These are phyloP conservation scores for Allium fistulosum DNA, from an alignment of 106 monocot species.

Conservation along the genomic window DNA sequence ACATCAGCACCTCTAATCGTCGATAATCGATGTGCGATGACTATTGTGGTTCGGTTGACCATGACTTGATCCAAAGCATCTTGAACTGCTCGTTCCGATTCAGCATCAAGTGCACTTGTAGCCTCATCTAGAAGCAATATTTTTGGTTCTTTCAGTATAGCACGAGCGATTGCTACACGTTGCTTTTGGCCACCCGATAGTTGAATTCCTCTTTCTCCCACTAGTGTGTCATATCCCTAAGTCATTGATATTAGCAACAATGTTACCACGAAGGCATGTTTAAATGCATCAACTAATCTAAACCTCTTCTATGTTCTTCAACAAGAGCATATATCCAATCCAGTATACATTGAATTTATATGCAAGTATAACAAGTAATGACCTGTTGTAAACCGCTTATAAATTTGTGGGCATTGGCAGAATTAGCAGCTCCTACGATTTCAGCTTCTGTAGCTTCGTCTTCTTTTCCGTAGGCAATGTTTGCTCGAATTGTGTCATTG, in stretches of 20 bases:
- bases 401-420: constrained; percentile 17
- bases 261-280: too few species aligned
- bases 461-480: constrained; percentile 20
- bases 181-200: constrained; percentile 18
- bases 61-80: constrained; percentile 12
- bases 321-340: not conserved
- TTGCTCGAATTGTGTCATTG: constrained; percentile 23
- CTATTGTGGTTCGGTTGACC: constrained; percentile 7
- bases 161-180: constrained; percentile 14
- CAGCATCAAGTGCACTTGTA: constrained; percentile 5
- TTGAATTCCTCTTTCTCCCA: constrained; percentile 12
- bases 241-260: not conserved
- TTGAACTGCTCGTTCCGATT: constrained; percentile 16
- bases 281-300: not conserved
- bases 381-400: constrained; percentile 12
- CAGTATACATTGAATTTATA: not conserved
- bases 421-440: constrained; percentile 5
- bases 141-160: constrained; percentile 9
- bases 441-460: constrained; percentile 9
- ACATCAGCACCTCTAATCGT: constrained; percentile 19
- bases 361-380: not conserved
- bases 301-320: not conserved
- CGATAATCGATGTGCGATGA: constrained; percentile 12
- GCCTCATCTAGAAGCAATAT: constrained; percentile 12
- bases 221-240: constrained; percentile 11